These are phyloP conservation scores for Calonectria multiphialidica DNA, from an alignment of 2,329 filamentous ascomycete genomes.

Conservation along the genomic window DNA sequence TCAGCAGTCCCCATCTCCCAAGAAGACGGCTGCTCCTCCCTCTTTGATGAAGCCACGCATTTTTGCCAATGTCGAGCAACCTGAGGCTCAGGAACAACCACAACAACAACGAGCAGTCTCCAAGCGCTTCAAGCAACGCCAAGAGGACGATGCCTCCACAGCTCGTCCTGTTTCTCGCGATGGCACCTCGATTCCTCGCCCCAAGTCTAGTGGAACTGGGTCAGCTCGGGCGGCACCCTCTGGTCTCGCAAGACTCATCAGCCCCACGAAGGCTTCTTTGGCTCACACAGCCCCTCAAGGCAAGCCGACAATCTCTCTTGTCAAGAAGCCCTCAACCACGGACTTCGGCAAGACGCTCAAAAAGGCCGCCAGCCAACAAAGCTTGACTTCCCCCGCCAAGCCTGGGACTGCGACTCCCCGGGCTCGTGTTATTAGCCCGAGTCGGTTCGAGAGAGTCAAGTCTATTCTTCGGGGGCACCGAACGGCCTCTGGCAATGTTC, in stretches of 20 bases:
- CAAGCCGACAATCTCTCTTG: conserved; percentile 47
- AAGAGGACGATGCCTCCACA: conserved; percentile 77
- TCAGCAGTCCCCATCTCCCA: conserved; percentile 43
- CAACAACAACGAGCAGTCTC: conserved; percentile 51
- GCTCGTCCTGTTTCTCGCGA: conserved; percentile 70
- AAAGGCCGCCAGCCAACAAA: conserved; percentile 66
- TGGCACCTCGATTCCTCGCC: conserved; percentile 61
- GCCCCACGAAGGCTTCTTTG: conserved; percentile 82
- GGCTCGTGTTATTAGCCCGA: conserved; percentile 59
- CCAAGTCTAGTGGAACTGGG: conserved; percentile 50
- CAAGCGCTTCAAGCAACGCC: conserved; percentile 79
- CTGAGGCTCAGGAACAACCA: conserved; percentile 30
- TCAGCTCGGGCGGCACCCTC: conserved; percentile 54
- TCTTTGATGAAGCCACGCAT: conserved; percentile 28
- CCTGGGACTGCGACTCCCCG: conserved; percentile 45
- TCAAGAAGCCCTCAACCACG: conserved; percentile 61
- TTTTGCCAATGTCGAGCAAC: conserved; percentile 37
- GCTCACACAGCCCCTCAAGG: conserved; percentile 58
- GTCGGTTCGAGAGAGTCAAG: conserved; percentile 67
- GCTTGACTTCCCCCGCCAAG: conserved; percentile 48
- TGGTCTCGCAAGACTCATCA: conserved; percentile 72
- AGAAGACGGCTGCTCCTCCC: conserved; percentile 41
- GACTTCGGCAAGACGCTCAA: conserved; percentile 52
- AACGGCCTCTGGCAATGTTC: conserved; percentile 50
- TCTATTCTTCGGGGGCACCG: conserved; percentile 65